A percentile compares a stretch with the other conserved stretches of the same genome.
Conservation (phyloP, 495 filamentous ascomycete genomes). For the Hamigera avellanea region DNA sequence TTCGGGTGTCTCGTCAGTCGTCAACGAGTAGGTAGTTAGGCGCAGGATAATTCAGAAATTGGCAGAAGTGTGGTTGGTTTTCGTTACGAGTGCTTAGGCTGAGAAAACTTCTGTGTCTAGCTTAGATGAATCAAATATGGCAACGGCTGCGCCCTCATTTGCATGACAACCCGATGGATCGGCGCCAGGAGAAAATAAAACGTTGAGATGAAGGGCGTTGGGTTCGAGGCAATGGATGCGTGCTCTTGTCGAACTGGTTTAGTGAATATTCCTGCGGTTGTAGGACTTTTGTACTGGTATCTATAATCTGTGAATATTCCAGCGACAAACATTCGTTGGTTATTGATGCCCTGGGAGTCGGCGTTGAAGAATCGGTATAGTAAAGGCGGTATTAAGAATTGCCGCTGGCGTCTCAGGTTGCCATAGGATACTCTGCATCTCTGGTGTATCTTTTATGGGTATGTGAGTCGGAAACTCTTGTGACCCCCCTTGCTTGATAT, state of each 20-base stretch:
- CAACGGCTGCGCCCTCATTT: constrained; percentile 13
- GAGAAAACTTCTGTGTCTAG: constrained; percentile 14
- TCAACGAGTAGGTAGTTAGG: too few relatives aligned
- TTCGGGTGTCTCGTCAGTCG: too few relatives aligned
- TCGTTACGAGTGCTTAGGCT: constrained; percentile 9
- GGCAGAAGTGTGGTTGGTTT: constrained; percentile 10
- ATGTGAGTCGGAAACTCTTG: too few relatives aligned
- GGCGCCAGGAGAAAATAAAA: constrained; percentile 15
- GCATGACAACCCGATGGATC: constrained; percentile 18
- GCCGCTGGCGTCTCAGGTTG: not conserved
- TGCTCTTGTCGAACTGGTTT: constrained; percentile 15
- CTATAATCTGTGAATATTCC: constrained; percentile 15
- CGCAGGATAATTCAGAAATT: too few relatives aligned
- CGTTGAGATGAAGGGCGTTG: constrained; percentile 24
- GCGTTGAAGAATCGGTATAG: constrained; percentile 27
- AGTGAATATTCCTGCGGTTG: constrained; percentile 5
- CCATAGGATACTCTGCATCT: not conserved
- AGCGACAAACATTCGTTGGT: constrained; percentile 7
- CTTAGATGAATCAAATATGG: constrained; percentile 20
- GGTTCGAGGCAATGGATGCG: constrained; percentile 6
- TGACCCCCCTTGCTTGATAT: not conserved
- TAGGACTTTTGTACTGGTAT: constrained; percentile 1
- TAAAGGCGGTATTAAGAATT: constrained; percentile 9
- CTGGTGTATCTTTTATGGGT: too few relatives aligned
- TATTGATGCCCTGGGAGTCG: constrained; percentile 23